phyloP scores from a whole-genome alignment of 306 rosid species.

The Lathyrus sativus region DNA sequence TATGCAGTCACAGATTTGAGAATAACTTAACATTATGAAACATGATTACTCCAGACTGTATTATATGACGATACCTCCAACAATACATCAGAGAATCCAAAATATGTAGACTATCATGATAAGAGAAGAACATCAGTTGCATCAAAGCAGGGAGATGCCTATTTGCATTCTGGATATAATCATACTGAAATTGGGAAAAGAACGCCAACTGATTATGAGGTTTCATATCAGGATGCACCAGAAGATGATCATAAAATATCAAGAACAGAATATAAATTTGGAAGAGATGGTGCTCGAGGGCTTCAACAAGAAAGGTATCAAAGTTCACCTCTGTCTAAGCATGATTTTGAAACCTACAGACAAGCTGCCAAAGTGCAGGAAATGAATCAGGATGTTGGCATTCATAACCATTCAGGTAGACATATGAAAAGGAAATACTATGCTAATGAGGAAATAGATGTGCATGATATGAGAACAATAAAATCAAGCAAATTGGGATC shows the following conservation, averaged over 20 bases:
- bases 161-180: constrained; percentile 48
- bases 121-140: constrained; percentile 51
- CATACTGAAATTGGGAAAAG: constrained; percentile 52
- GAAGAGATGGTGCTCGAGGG: constrained; percentile 56
- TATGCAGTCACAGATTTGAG: no score
- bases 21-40: no score
- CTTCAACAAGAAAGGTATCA: constrained; percentile 62
- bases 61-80: no score
- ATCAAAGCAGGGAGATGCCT: constrained; percentile 54
- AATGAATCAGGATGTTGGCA: constrained; percentile 46
- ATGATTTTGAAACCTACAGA: constrained; percentile 51
- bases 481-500: constrained; percentile 53
- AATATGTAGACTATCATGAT: constrained; percentile 55
- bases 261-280: constrained; percentile 63
- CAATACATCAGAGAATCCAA: constrained; percentile 44
- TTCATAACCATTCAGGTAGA: constrained; percentile 55
- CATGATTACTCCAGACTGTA: no score
- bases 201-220: constrained; percentile 55
- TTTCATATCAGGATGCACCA: constrained; percentile 46
- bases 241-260: constrained; percentile 49
- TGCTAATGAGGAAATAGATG: constrained; percentile 46
- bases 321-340: constrained; percentile 47
- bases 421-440: constrained; percentile 60
- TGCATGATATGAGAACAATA: constrained; percentile 47
- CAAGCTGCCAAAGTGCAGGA: constrained; percentile 52